phyloP scores from a whole-genome alignment of 805 yeast species.

The Cyberlindnera bimundalis region DNA sequence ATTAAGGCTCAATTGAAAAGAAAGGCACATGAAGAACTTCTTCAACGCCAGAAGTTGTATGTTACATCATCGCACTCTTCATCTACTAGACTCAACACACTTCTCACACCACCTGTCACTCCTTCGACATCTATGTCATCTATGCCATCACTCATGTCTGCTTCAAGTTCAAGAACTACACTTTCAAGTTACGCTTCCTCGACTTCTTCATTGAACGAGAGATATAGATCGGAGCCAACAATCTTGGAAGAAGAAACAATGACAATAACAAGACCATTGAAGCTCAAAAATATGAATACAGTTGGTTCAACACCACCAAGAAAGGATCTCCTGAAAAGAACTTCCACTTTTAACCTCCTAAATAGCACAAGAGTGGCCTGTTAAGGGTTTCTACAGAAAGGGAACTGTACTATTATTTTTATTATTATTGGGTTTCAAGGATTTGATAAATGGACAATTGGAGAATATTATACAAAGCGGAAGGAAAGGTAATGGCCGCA shows the following conservation, averaged over 20 bases:
- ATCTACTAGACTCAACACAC: slow-evolving; percentile 14
- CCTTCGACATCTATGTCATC: slow-evolving; percentile 26
- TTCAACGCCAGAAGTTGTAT: slow-evolving; percentile 25
- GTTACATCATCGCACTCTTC: slow-evolving; percentile 19
- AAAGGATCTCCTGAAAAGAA: slow-evolving; percentile 9
- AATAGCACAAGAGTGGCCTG: slow-evolving; percentile 10
- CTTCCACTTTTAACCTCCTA: slow-evolving; percentile 11
- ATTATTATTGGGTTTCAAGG: too few species aligned
- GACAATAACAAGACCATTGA: slow-evolving; percentile 21
- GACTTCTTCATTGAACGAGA: slow-evolving; percentile 17
- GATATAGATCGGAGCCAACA: slow-evolving; percentile 11
- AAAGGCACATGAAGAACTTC: slow-evolving; percentile 25
- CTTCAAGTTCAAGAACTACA: slow-evolving; percentile 39
- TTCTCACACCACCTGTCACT: slow-evolving; percentile 18
- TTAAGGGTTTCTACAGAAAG: not conserved
- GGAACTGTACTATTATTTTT: not conserved
- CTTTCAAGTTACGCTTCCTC: slow-evolving; percentile 25
- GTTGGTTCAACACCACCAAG: slow-evolving; percentile 6
- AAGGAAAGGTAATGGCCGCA: not conserved
- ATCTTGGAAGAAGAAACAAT: slow-evolving; percentile 8
- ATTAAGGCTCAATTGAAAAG: slow-evolving; percentile 46
- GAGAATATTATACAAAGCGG: not conserved
- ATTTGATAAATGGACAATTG: too few species aligned
- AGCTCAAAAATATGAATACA: slow-evolving; percentile 22
- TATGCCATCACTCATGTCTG: slow-evolving; percentile 40